These are phyloP conservation scores for Phytomonas sp. DNA, from an alignment of 208 protist species.

Conservation along the genomic window DNA sequence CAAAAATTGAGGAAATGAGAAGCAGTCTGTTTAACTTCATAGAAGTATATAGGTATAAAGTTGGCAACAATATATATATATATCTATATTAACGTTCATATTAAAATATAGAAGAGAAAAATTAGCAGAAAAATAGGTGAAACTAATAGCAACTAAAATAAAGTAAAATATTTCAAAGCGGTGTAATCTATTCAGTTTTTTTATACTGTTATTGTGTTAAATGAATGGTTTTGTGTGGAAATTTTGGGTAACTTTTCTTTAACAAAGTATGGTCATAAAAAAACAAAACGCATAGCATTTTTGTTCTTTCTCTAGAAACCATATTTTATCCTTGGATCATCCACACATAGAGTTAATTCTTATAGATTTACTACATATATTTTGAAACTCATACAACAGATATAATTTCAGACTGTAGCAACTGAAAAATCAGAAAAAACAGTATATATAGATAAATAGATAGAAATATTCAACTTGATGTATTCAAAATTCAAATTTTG, in stretches of 20 bases:
- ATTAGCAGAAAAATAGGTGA: background rate
- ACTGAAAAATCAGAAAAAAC: background rate
- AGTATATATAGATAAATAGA: background rate
- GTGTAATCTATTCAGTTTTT: background rate
- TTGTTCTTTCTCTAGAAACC: too few species aligned
- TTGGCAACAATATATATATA: background rate
- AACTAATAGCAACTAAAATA: background rate
- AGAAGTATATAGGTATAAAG: background rate
- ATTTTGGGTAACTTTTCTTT: too few species aligned
- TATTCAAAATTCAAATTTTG: background rate
- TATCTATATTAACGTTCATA: background rate
- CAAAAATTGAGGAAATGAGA: background rate
- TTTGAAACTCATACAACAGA: too few species aligned
- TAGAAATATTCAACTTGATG: background rate
- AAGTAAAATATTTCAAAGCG: background rate
- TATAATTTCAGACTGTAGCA: too few species aligned
- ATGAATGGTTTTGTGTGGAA: background rate
- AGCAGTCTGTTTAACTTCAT: background rate
- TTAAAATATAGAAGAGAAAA: background rate
- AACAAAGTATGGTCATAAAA: too few species aligned
- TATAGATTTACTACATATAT: too few species aligned
- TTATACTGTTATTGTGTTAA: background rate
- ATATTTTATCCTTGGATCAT: too few species aligned
- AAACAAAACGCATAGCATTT: too few species aligned
- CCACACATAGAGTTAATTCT: too few species aligned